Conservation (phyloP, 371 early-diverging fungal species). For the Rhizopus sp. region DNA sequence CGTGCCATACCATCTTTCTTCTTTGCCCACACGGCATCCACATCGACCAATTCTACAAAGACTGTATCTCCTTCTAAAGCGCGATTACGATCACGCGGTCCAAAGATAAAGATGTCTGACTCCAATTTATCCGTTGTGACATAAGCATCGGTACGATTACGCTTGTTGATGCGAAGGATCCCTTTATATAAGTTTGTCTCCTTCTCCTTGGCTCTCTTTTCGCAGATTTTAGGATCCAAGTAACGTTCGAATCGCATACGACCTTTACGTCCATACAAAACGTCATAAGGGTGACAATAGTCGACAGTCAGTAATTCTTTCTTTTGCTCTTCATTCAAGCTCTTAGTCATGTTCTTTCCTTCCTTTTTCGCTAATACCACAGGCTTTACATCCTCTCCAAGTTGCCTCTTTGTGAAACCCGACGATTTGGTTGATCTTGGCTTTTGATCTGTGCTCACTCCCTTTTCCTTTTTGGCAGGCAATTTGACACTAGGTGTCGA, state of each 20-base stretch:
- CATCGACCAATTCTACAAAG: constrained; percentile 56
- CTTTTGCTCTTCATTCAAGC: background rate
- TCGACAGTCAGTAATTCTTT: background rate
- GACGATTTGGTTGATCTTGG: too few relatives aligned
- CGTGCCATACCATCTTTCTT: constrained; percentile 23
- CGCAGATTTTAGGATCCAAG: constrained; percentile 23
- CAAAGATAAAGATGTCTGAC: constrained; percentile 61
- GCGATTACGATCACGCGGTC: constrained; percentile 67
- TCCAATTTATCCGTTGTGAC: constrained; percentile 52
- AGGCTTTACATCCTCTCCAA: background rate
- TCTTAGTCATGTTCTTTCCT: background rate
- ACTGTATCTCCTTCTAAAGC: constrained; percentile 80
- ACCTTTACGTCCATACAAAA: constrained; percentile 13
- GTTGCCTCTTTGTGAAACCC: background rate
- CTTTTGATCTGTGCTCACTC: too few relatives aligned
- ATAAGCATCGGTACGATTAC: constrained; percentile 66
- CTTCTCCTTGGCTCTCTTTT: constrained; percentile 16
- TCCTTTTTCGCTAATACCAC: background rate
- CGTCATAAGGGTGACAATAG: constrained; percentile 39
- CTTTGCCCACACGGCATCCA: constrained; percentile 40
- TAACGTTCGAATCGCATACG: constrained; percentile 22
- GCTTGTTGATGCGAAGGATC: constrained; percentile 66
- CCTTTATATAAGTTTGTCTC: constrained; percentile 38
- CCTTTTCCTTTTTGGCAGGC: constrained; percentile 1
- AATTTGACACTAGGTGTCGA: constrained; percentile 3